phyloP scores from a whole-genome alignment of 2,329 filamentous ascomycete species.

The Fusarium papillatum region DNA sequence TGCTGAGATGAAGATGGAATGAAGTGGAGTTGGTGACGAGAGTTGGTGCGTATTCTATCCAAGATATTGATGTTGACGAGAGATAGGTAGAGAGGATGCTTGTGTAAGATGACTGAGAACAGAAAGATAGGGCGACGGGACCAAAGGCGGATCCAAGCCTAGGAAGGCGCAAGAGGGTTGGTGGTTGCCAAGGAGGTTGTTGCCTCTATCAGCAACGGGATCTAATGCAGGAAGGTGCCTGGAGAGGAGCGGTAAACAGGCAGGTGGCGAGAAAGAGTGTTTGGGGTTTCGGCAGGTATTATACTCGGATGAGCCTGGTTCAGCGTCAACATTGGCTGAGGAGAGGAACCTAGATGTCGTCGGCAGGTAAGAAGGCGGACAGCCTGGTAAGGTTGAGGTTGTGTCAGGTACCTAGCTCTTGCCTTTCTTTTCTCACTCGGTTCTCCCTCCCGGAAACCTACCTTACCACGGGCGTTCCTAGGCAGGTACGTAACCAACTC shows the following conservation, averaged over 20 bases:
- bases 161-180: neutral
- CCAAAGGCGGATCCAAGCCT: neutral
- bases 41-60: neutral
- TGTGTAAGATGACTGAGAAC: neutral
- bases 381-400: conserved; percentile 2
- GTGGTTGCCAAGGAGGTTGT: neutral
- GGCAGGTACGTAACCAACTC: neutral
- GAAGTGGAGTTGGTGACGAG: neutral
- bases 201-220: conserved; percentile 5
- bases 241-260: neutral
- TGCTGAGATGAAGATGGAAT: conserved; percentile 1
- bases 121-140: neutral
- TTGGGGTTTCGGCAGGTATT: conserved; percentile 18
- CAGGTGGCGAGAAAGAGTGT: conserved; percentile 2
- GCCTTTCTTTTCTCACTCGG: conserved; percentile 16
- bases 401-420: conserved; percentile 1
- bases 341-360: conserved; percentile 21
- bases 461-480: neutral
- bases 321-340: conserved; percentile 12
- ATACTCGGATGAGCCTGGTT: conserved; percentile 16
- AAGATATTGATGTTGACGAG: neutral
- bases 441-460: conserved; percentile 15
- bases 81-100: neutral
- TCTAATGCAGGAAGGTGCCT: conserved; percentile 1
- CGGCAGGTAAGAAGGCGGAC: conserved; percentile 7